These are phyloP conservation scores for Phytopythium vexans DNA, from an alignment of 352 stramenopile genomes.

Conservation along the genomic window DNA sequence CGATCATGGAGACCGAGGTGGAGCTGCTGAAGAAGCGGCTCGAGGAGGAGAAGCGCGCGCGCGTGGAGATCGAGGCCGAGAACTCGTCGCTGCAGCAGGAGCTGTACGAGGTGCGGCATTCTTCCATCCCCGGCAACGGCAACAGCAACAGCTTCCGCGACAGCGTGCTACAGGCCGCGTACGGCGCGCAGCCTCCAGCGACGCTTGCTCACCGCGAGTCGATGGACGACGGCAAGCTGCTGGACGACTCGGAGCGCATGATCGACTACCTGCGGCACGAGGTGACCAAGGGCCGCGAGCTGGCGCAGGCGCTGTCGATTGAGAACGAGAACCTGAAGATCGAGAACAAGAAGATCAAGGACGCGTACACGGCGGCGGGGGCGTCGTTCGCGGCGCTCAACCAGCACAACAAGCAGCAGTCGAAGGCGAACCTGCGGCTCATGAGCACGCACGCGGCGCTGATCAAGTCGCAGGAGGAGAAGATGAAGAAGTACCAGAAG, in stretches of 20 bases:
- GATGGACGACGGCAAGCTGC: constrained; percentile 60
- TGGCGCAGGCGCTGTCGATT: constrained; percentile 55
- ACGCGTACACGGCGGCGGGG: constrained; percentile 91
- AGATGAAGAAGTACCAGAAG: constrained; percentile 90
- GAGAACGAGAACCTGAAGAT: constrained; percentile 85
- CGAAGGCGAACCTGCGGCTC: constrained; percentile 89
- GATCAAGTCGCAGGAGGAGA: constrained; percentile 88
- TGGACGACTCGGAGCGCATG: constrained; percentile 84
- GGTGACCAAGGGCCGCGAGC: constrained; percentile 69
- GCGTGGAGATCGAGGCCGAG: constrained; percentile 66
- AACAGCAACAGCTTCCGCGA: constrained; percentile 38
- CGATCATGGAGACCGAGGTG: constrained; percentile 74
- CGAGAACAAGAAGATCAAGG: constrained; percentile 90
- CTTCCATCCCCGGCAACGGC: constrained; percentile 20
- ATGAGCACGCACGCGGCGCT: constrained; percentile 84
- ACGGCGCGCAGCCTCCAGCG: constrained; percentile 3
- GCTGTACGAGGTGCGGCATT: constrained; percentile 56
- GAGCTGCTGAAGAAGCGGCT: constrained; percentile 68
- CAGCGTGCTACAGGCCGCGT: constrained; percentile 28
- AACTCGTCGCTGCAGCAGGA: constrained; percentile 76
- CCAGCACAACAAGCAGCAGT: constrained; percentile 93
- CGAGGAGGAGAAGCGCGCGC: constrained; percentile 73
- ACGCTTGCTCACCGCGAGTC: constrained; percentile 24
- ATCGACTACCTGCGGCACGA: constrained; percentile 82
- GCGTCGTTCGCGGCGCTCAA: constrained; percentile 91